Evolutionary conservation across 2,329 filamentous ascomycete genomes (phyloP).

Genomic region (Penicillium sp.): DNA sequence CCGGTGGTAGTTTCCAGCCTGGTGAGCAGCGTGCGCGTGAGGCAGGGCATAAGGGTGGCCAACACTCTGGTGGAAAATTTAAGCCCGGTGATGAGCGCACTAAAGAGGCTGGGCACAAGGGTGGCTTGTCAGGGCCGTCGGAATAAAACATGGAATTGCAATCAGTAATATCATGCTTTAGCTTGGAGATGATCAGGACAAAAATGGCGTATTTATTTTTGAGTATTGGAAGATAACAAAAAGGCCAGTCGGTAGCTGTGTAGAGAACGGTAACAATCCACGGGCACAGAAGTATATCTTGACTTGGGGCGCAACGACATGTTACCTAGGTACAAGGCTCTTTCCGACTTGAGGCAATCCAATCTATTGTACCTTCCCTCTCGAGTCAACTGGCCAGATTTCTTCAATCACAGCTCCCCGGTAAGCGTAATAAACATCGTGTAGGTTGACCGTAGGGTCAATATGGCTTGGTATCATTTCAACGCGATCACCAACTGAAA

Average conservation of each 20-base stretch:
- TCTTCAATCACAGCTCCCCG: conserved; percentile 47
- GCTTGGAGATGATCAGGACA: too few relatives aligned
- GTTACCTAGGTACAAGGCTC: too few relatives aligned
- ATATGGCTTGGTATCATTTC: conserved; percentile 54
- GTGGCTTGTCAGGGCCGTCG: conserved; percentile 18
- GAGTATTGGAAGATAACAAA: too few relatives aligned
- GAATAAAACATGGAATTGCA: neutral
- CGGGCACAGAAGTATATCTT: too few relatives aligned
- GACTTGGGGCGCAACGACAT: too few relatives aligned
- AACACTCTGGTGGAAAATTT: conserved; percentile 52
- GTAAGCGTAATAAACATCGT: conserved; percentile 50
- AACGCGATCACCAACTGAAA: conserved; percentile 46
- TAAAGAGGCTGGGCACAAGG: conserved; percentile 52
- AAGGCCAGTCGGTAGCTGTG: too few relatives aligned
- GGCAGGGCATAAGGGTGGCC: conserved; percentile 50
- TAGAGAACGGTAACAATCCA: too few relatives aligned
- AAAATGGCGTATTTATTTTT: too few relatives aligned
- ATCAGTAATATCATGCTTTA: too few relatives aligned
- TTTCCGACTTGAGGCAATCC: neutral
- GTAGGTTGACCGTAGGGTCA: conserved; percentile 51
- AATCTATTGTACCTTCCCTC: conserved; percentile 48
- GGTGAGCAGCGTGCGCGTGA: conserved; percentile 51
- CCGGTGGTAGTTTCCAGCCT: conserved; percentile 51
- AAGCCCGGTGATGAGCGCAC: conserved; percentile 51
- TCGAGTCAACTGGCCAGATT: conserved; percentile 49